Conservation (phyloP, 805 yeast genomes). For the Wickerhamomyces ciferrii region DNA sequence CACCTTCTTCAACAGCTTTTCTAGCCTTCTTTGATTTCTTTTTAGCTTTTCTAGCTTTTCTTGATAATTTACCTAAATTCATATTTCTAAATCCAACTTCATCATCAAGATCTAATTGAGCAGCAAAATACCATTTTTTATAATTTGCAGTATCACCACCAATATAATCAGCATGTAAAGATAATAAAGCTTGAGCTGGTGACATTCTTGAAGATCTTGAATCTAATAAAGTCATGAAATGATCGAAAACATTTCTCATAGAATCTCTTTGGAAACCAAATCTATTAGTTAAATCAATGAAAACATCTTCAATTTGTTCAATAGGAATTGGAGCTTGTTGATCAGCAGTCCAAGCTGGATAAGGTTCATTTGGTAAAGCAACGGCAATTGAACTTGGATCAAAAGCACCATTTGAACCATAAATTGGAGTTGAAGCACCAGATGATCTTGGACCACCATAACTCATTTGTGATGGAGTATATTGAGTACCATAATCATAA, state of each 20-base stretch:
- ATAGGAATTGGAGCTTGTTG: conserved; percentile 81
- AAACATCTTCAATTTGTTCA: conserved; percentile 83
- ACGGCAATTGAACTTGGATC: conserved; percentile 60
- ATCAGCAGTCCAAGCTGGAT: conserved; percentile 99
- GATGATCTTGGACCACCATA: conserved; percentile 83
- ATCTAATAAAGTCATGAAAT: conserved; percentile 78
- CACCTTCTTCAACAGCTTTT: conserved; percentile 63
- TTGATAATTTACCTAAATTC: conserved; percentile 69
- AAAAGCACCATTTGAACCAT: conserved; percentile 56
- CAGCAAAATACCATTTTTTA: conserved; percentile 86
- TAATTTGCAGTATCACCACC: conserved; percentile 86
- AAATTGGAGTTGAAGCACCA: conserved; percentile 93
- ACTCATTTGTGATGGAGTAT: conserved; percentile 83
- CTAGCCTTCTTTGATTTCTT: conserved; percentile 77
- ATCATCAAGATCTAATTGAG: conserved; percentile 83
- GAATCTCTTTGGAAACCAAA: conserved; percentile 92
- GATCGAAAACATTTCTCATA: conserved; percentile 87
- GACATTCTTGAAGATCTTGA: conserved; percentile 86
- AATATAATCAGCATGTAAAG: conserved; percentile 81
- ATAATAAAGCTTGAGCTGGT: conserved; percentile 78
- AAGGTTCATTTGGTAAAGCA: conserved; percentile 85
- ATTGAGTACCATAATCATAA: conserved; percentile 61
- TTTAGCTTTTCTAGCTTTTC: conserved; percentile 76
- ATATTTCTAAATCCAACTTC: conserved; percentile 79
- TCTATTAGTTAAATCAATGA: conserved; percentile 75